A percentile compares a stretch with the other conserved stretches of the same genome.
Conservation (phyloP, 2,329 filamentous ascomycete species). For the Colletotrichum godetiae region DNA sequence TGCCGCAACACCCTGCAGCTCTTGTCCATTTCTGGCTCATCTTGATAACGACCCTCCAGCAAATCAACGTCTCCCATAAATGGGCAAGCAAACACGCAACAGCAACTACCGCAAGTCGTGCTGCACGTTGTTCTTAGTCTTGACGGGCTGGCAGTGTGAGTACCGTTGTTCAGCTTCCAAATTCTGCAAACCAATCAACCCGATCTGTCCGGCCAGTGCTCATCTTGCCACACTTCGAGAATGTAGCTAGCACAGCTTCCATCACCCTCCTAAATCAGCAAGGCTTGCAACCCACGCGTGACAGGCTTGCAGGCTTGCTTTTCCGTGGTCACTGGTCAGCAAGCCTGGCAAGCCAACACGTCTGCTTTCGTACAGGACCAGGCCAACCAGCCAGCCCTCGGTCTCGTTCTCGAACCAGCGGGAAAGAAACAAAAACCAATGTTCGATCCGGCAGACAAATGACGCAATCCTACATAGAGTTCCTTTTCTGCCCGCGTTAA, state of each 20-base stretch:
- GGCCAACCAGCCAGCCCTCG: not conserved
- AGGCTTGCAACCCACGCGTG: not conserved
- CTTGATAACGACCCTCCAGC: not conserved
- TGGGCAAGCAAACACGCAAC: not conserved
- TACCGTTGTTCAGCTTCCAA: not conserved
- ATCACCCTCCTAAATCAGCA: not conserved
- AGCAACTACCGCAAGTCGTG: not conserved
- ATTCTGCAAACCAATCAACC: not conserved
- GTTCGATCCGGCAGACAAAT: not conserved
- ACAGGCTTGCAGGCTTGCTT: not conserved
- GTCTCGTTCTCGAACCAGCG: slow-evolving; percentile 5
- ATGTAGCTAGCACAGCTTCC: not conserved
- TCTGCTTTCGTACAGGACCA: not conserved
- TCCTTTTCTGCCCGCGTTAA: slow-evolving; percentile 3
- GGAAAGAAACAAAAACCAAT: not conserved
- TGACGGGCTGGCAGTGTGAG: not conserved
- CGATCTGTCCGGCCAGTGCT: not conserved
- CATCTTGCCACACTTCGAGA: slow-evolving; percentile 25
- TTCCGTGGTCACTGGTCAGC: not conserved
- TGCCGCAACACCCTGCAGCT: slow-evolving; percentile 18
- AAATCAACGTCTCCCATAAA: slow-evolving; percentile 1
- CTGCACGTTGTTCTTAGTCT: not conserved
- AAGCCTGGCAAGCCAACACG: not conserved
- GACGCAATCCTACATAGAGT: slow-evolving; percentile 11
- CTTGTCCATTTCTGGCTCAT: slow-evolving; percentile 4